Conservation (phyloP, 805 yeast species). For the Ogataea nakhonphanomensis region DNA sequence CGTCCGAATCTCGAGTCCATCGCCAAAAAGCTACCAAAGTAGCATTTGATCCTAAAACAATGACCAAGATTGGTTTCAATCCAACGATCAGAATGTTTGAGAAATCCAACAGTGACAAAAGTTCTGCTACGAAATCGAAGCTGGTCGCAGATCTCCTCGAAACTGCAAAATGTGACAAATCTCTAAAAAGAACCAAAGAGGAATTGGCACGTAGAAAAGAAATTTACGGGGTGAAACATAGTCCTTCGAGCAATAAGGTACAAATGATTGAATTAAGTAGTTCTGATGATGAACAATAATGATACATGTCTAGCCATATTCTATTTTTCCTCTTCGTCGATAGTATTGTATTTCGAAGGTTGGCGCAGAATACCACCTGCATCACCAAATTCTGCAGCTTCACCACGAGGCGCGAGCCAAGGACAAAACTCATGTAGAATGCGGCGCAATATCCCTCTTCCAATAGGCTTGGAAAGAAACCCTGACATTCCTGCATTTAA, state of each 20-base stretch:
- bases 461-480: slow-evolving; percentile 83
- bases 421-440: slow-evolving; percentile 48
- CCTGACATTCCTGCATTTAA: slow-evolving; percentile 90
- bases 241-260: not conserved
- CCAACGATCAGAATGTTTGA: slow-evolving; percentile 27
- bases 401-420: not conserved
- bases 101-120: not conserved
- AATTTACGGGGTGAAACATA: slow-evolving; percentile 2
- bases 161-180: slow-evolving; percentile 12
- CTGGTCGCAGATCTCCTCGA: slow-evolving; percentile 11
- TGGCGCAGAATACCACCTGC: slow-evolving; percentile 3
- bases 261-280: slow-evolving; percentile 13
- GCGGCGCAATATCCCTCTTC: slow-evolving; percentile 62
- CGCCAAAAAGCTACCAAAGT: slow-evolving; percentile 26
- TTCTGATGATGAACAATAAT: slow-evolving; percentile 6
- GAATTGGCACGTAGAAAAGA: slow-evolving; percentile 12
- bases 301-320: not conserved
- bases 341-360: slow-evolving; percentile 10
- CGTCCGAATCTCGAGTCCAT: slow-evolving; percentile 18
- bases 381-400: not conserved
- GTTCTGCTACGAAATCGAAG: slow-evolving; percentile 4
- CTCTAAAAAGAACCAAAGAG: slow-evolving; percentile 20
- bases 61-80: slow-evolving; percentile 30
- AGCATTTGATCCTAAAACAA: slow-evolving; percentile 23
- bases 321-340: slow-evolving; percentile 15